phyloP scores from a whole-genome alignment of 768 basidiomycete genomes.

The Tylopilus felleus region DNA sequence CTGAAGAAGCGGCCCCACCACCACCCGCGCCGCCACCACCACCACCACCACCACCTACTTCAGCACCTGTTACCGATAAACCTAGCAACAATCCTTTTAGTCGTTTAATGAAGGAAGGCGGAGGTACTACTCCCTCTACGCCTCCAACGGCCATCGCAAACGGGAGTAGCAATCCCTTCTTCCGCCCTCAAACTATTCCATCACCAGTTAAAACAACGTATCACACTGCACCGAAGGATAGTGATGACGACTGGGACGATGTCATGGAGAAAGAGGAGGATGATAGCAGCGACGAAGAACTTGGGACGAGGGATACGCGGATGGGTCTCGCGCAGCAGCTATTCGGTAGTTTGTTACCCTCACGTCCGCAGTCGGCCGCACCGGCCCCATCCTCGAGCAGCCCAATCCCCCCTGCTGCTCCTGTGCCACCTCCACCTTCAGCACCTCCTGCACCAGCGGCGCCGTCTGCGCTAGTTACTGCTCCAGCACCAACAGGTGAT shows the following conservation, averaged over 20 bases:
- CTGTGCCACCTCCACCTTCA: conserved; percentile 39
- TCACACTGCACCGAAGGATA: conserved; percentile 54
- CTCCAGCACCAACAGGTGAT: conserved; percentile 47
- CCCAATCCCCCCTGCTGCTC: conserved; percentile 31
- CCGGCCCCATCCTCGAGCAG: conserved; percentile 20
- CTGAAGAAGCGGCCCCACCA: conserved; percentile 28
- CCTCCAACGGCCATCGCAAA: conserved; percentile 30
- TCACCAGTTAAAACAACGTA: conserved; percentile 54
- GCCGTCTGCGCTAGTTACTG: conserved; percentile 26
- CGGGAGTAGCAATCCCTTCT: conserved; percentile 75
- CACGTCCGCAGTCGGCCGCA: conserved; percentile 56
- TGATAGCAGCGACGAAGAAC: conserved; percentile 78
- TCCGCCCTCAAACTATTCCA: conserved; percentile 49
- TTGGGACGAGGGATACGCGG: conserved; percentile 58
- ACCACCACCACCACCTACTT: conserved; percentile 24
- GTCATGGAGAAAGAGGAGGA: conserved; percentile 68
- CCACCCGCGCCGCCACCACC: conserved; percentile 26
- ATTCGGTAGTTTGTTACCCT: conserved; percentile 68
- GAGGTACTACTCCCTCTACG: conserved; percentile 26
- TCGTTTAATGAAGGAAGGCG: conserved; percentile 53
- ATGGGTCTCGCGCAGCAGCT: conserved; percentile 73
- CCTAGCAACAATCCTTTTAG: conserved; percentile 80
- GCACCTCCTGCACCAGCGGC: conserved; percentile 24
- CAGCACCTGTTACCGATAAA: conserved; percentile 40
- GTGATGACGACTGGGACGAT: conserved; percentile 85